Conservation (phyloP, 805 yeast genomes). For the Saccharomycopsis capsularis region DNA sequence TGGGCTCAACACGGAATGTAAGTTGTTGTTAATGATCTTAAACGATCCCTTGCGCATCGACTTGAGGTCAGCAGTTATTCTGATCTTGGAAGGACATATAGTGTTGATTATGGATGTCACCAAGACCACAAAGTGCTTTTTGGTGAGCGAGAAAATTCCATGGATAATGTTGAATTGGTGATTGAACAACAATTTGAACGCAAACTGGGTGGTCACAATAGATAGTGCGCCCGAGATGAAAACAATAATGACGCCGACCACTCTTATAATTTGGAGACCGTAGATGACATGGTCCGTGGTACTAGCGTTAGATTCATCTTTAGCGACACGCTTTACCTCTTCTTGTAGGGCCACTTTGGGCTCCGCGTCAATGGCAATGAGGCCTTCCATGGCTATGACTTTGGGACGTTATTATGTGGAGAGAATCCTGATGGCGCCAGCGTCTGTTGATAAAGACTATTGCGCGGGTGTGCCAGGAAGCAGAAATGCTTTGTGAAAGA, state of each 20-base stretch:
- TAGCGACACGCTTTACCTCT: too few relatives aligned
- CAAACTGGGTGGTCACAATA: constrained; percentile 40
- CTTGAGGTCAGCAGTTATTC: constrained; percentile 37
- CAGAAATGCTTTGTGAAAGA: too few relatives aligned
- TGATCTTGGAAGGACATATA: constrained; percentile 46
- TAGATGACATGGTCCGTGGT: neutral
- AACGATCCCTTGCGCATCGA: constrained; percentile 32
- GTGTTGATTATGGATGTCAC: constrained; percentile 44
- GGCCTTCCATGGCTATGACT: too few relatives aligned
- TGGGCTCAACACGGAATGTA: constrained; percentile 32
- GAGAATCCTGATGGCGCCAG: too few relatives aligned
- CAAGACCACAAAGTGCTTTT: constrained; percentile 49
- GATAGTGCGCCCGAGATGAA: constrained; percentile 36
- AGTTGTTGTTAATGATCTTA: constrained; percentile 25
- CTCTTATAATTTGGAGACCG: constrained; percentile 25
- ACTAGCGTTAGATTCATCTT: too few relatives aligned
- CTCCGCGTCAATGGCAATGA: too few relatives aligned
- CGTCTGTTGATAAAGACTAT: too few relatives aligned
- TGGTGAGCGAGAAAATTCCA: constrained; percentile 45
- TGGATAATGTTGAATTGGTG: constrained; percentile 30
- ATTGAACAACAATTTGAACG: constrained; percentile 31
- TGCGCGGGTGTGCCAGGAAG: too few relatives aligned
- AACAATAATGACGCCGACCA: constrained; percentile 24
- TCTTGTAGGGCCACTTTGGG: too few relatives aligned
- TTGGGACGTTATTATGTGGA: too few relatives aligned